phyloP scores from a whole-genome alignment of 345 rosid species.

The Nephelium lappaceum region DNA sequence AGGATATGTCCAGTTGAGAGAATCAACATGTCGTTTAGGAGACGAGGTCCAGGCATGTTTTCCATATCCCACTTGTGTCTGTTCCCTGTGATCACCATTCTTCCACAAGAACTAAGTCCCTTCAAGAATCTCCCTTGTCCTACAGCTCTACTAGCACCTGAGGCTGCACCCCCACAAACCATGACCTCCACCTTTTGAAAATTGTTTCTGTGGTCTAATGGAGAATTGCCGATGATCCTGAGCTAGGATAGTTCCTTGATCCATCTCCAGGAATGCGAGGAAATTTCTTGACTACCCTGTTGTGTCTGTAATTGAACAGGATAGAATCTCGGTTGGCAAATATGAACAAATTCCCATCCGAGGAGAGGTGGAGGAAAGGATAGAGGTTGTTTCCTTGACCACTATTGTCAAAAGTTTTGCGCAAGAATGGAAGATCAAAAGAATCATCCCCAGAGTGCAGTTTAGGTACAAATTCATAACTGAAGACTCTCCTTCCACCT shows the following conservation, averaged over 20 bases:
- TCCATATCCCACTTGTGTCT: constrained; percentile 52
- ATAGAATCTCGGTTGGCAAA: constrained; percentile 56
- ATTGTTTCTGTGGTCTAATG: constrained; percentile 26
- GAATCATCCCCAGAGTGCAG: constrained; percentile 19
- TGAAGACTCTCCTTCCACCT: constrained; percentile 41
- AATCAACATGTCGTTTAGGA: constrained; percentile 55
- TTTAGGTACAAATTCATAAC: constrained; percentile 43
- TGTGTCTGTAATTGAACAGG: constrained; percentile 37
- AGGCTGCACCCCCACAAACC: constrained; percentile 55
- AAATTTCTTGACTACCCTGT: constrained; percentile 37
- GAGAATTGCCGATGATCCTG: constrained; percentile 54
- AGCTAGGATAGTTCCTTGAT: constrained; percentile 60
- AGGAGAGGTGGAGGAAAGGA: constrained; percentile 64
- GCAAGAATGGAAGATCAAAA: constrained; percentile 49
- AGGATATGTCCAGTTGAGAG: constrained; percentile 55
- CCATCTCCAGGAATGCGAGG: constrained; percentile 55
- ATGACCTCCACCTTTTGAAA: constrained; percentile 46
- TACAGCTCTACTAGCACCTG: constrained; percentile 39
- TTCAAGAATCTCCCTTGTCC: constrained; percentile 28
- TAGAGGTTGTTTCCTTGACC: constrained; percentile 54
- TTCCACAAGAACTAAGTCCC: constrained; percentile 36
- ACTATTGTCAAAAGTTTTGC: constrained; percentile 25
- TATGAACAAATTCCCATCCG: constrained; percentile 52
- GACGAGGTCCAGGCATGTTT: constrained; percentile 58
- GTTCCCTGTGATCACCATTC: constrained; percentile 41